Conservation (phyloP, 257 asterid species). For the Voacanga thouarsii region DNA sequence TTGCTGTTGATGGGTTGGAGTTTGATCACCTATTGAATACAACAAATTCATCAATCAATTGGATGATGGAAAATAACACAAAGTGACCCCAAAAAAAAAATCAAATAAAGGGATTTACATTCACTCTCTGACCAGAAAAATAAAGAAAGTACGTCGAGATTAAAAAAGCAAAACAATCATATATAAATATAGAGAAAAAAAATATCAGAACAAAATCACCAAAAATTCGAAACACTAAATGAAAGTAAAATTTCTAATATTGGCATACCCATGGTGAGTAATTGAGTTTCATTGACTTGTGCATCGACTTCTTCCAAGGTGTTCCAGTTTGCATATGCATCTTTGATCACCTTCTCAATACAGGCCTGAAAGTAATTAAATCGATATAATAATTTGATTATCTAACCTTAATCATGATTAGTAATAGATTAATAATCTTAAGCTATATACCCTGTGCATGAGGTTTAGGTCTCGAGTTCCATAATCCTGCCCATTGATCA, state of each 20-base stretch:
- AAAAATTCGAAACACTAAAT: no score
- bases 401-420: not conserved
- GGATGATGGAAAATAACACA: not conserved
- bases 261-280: conserved; percentile 42
- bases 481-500: conserved; percentile 32
- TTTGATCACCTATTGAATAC: conserved; percentile 17
- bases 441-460: conserved; percentile 31
- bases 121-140: no score
- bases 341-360: conserved; percentile 41
- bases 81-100: not conserved
- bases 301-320: conserved; percentile 47
- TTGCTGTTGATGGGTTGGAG: conserved; percentile 11
- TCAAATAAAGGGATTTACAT: not conserved
- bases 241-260: no score
- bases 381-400: not conserved
- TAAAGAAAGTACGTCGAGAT: no score
- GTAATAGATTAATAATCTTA: not conserved
- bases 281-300: conserved; percentile 26
- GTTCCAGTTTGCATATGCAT: conserved; percentile 55
- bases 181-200: no score
- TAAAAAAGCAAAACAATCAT: no score
- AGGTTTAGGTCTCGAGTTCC: conserved; percentile 20
- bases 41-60: not conserved
- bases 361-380: conserved; percentile 29
- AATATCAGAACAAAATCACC: no score